Evolutionary conservation across 495 filamentous ascomycete genomes (phyloP), one percentile per base, ranked within the genome.

Genomic region (Trichodelitschia bisporula): DNA sequence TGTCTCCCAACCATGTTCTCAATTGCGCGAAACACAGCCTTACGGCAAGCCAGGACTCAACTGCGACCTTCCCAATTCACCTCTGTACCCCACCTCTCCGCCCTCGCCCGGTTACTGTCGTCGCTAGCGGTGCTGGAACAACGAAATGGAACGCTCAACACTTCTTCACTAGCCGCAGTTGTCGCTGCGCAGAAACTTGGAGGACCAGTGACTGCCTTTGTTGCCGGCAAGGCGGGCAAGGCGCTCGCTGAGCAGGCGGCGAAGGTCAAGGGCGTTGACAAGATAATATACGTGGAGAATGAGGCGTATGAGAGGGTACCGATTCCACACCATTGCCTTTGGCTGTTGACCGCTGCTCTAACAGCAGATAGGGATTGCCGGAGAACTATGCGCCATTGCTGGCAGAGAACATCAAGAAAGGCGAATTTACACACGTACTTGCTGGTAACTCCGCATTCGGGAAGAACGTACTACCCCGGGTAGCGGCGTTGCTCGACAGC

Each of bases 361-460:
- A 16, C 3, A 10, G 15, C 14, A n/a, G n/a, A n/a, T 30, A 92
- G 82, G 77, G 78, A 16, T 65, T 97, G 3, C 72, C 86, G 16
- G 86, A 97, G 56, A 97, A 82, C 59, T 95, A 61, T 44, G 84
- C 84, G n/a, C 76, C 82, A 23, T 56, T 97, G 18, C 61, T 97
- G 13, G 77, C 77, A 16, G 80, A 92, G 52, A 97, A 93, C 51
- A 77, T 97, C 53, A 86, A 90, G 61, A 78, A 82, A 43, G 77
- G 74, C 36, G 73, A 68, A 38, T 93, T 69, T 53, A 91, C 83
- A 36, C 86, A 97, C 48, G 64, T 95, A 31, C 59, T 95, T 33
- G 72, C 73, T 15, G 74, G 72, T 23, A 79, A 92, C 59, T 89
- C 84, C 12, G 89, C 86, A 4, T 97, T 97, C 48, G 86, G 89